A percentile compares a stretch with the other conserved stretches of the same genome.
phyloP scores from a whole-genome alignment of 2,329 filamentous ascomycete genomes.

The Aspergillus awamori region DNA sequence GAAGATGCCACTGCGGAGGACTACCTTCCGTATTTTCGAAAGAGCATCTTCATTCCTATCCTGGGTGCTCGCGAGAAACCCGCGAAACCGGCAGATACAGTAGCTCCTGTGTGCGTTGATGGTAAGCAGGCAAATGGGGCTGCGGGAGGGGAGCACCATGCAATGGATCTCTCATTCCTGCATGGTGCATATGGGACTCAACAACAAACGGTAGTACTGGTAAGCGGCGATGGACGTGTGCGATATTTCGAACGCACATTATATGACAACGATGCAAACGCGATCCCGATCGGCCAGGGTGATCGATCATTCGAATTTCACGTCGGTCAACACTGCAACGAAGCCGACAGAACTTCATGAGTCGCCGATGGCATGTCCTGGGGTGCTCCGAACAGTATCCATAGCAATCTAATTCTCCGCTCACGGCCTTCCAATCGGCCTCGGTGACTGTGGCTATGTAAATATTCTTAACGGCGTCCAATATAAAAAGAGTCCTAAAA shows the following conservation, averaged over 20 bases:
- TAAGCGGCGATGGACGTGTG: conserved; percentile 57
- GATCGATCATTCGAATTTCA: conserved; percentile 49
- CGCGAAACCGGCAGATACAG: conserved; percentile 35
- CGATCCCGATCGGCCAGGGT: conserved; percentile 49
- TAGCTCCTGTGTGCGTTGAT: conserved; percentile 38
- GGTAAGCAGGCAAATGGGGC: conserved; percentile 20
- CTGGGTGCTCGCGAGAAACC: conserved; percentile 54
- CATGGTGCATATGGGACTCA: conserved; percentile 65
- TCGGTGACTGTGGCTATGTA: conserved; percentile 2
- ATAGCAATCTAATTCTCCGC: conserved; percentile 1
- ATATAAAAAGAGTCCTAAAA: conserved; percentile 8
- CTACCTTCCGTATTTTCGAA: conserved; percentile 59
- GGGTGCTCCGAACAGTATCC: neutral
- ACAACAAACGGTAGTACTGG: conserved; percentile 64
- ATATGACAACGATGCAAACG: conserved; percentile 56
- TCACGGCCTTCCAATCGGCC: neutral
- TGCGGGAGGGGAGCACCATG: conserved; percentile 20
- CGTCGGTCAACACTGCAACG: conserved; percentile 6
- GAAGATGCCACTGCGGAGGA: conserved; percentile 54
- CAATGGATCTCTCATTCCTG: conserved; percentile 37
- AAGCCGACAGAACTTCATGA: neutral
- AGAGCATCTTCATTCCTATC: conserved; percentile 64
- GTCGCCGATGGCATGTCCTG: neutral
- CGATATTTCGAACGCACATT: conserved; percentile 66
- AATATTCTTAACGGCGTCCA: conserved; percentile 1